Base-by-base conservation (phyloP, 352 stramenopile species). In the Nothophytophthora sp. region DNA sequence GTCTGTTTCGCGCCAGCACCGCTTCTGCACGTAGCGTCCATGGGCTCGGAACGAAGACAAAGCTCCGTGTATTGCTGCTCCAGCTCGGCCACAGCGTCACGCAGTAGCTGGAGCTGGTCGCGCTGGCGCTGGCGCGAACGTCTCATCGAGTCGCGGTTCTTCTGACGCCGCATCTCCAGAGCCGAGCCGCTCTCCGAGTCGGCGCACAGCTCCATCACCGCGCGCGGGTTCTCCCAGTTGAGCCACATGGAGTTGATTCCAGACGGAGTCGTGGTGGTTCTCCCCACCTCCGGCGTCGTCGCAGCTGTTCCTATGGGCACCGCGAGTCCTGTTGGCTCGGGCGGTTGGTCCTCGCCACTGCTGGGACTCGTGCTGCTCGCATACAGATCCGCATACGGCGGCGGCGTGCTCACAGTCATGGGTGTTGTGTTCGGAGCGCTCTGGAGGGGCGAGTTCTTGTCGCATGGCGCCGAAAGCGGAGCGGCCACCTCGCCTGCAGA, bases 211-310 rank as follows among this genome's bases (percentile, higher is more conserved):
- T 79, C 66, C 42, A 79, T 22, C 2, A 76, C 55, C 4, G 65
- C 24, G n/a, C 47, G 33, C 3, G 55, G 51, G 25, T 66, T 53
- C 25, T 70, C 74, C 62, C 63, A 75, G 13, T 77, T 67, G 36
- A 79, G 65, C 72, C 72, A 82, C 53, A 71, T 68, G 23, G 62
- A 78, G 34, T 51, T 63, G 27, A 63, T 55, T 4, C 50, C 28
- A 8, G 37, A 32, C 0, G 45, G 7, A 0, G 32, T 25, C 3
- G 36, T 13, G 22, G 8, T 34, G 19, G 18, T 27, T 18, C 6
- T 29, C 13, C 29, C 10, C 30, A 28, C n/a, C 5, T 37, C 42
- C 16, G 6, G 6, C 15, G 39, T 8, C n/a, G 25, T 13, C 7
- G 42, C 50, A n/a, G n/a, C n/a, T n/a, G n/a, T n/a, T n/a, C n/a